A percentile compares a stretch with the other conserved stretches of the same genome.
phyloP scores from a whole-genome alignment of 306 rosid species.

The Cotoneaster glaucophyllus region DNA sequence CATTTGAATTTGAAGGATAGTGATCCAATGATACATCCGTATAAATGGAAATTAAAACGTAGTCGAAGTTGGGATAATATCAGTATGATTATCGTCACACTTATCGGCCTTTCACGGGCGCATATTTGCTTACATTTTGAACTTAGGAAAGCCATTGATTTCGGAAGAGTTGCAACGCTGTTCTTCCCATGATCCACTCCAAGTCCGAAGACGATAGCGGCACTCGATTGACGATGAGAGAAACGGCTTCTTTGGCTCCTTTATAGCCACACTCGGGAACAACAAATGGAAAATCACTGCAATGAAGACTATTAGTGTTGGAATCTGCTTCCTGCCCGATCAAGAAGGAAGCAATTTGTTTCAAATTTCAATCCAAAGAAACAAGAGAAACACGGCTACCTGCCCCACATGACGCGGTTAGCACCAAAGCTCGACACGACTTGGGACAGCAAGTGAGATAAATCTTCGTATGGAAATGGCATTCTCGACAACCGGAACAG shows the following conservation, averaged over 20 bases:
- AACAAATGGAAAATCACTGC: conserved; percentile 85
- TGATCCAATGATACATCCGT: background rate
- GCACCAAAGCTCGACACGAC: conserved; percentile 69
- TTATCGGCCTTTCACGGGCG: too few relatives aligned
- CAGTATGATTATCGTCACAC: too few relatives aligned
- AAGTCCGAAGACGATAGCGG: conserved; percentile 50
- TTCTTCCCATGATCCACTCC: conserved; percentile 79
- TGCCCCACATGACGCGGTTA: conserved; percentile 84
- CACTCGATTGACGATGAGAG: conserved; percentile 35
- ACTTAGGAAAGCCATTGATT: conserved; percentile 15
- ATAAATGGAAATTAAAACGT: background rate
- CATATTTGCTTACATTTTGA: too few relatives aligned
- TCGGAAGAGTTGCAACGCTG: conserved; percentile 48
- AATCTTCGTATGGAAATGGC: conserved; percentile 61
- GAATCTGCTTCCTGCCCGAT: background rate
- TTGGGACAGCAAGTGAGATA: conserved; percentile 45
- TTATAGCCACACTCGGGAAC: conserved; percentile 75
- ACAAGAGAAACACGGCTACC: conserved; percentile 27
- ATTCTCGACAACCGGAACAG: conserved; percentile 74
- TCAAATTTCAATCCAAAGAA: background rate
- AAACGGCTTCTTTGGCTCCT: conserved; percentile 63
- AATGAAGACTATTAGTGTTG: background rate
- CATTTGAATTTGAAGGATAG: background rate
- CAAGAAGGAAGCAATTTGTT: background rate
- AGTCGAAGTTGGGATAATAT: too few relatives aligned